phyloP scores from a whole-genome alignment of 2,329 filamentous ascomycete species.

The Mollisiaceae sp. region DNA sequence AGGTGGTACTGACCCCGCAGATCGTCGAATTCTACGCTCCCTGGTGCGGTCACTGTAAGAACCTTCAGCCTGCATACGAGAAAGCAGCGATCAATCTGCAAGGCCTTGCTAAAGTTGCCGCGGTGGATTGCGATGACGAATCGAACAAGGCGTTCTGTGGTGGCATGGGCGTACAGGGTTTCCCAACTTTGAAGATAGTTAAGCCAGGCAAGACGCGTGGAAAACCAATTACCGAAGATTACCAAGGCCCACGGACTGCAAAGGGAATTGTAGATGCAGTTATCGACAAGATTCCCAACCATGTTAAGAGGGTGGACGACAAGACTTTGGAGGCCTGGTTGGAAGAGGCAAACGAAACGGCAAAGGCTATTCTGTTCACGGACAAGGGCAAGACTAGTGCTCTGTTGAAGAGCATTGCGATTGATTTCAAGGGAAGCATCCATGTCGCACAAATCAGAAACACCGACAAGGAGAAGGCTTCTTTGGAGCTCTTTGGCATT shows the following conservation, averaged over 20 bases:
- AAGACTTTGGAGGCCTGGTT: conserved; percentile 81
- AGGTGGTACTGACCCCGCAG: conserved; percentile 44
- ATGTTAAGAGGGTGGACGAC: conserved; percentile 81
- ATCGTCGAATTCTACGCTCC: conserved; percentile 90
- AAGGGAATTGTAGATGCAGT: conserved; percentile 88
- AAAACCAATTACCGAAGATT: conserved; percentile 86
- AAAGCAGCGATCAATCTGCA: conserved; percentile 88
- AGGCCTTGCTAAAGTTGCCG: conserved; percentile 93
- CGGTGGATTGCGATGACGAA: conserved; percentile 94
- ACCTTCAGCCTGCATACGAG: conserved; percentile 93
- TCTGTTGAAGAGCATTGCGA: conserved; percentile 81
- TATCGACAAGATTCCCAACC: conserved; percentile 86
- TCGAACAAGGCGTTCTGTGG: conserved; percentile 88
- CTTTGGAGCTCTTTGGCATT: conserved; percentile 76
- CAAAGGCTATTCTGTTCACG: conserved; percentile 91
- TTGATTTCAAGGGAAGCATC: conserved; percentile 86
- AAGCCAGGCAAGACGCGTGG: conserved; percentile 81
- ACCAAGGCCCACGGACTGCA: conserved; percentile 82
- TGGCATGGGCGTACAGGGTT: conserved; percentile 86
- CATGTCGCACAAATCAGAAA: conserved; percentile 79
- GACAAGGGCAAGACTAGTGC: conserved; percentile 90
- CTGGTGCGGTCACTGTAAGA: conserved; percentile 98
- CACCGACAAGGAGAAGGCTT: conserved; percentile 71
- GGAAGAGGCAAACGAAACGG: conserved; percentile 64
- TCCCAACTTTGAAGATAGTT: conserved; percentile 94